These are phyloP conservation scores for Tillandsia fasciculata DNA, from an alignment of 176 grass and related monocot genomes.

Conservation along the genomic window DNA sequence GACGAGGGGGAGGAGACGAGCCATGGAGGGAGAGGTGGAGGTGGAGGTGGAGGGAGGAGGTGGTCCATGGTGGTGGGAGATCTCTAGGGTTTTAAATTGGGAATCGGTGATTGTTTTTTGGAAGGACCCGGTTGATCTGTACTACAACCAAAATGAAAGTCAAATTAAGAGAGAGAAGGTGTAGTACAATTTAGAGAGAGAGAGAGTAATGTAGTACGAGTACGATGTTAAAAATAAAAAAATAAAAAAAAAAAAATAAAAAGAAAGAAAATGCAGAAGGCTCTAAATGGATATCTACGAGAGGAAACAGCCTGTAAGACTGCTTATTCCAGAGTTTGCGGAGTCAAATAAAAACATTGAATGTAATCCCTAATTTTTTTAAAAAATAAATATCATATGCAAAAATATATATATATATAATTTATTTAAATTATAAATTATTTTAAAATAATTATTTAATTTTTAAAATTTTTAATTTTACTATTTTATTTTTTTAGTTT, in stretches of 20 bases:
- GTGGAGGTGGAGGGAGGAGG: background rate
- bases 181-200: background rate
- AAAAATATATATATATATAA: too few relatives aligned
- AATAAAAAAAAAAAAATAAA: background rate
- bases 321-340: too few relatives aligned
- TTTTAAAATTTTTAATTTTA: too few relatives aligned
- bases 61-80: background rate
- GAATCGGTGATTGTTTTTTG: background rate
- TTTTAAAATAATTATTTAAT: too few relatives aligned
- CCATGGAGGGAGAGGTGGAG: background rate
- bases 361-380: too few relatives aligned
- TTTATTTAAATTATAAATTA: too few relatives aligned
- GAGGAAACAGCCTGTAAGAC: too few relatives aligned
- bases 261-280: background rate
- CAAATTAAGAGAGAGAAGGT: background rate
- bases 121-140: background rate
- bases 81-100: background rate
- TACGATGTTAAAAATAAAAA: background rate
- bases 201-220: background rate
- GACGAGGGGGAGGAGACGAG: conserved; percentile 7
- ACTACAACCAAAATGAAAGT: background rate
- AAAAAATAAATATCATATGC: too few relatives aligned
- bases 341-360: too few relatives aligned
- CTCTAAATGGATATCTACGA: too few relatives aligned
- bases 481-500: too few relatives aligned